Percentiles rank a stretch among this genome's conserved stretches.
Conservation (phyloP, 192 early-diverging fungal genomes). For the Umbelopsis vinacea region DNA sequence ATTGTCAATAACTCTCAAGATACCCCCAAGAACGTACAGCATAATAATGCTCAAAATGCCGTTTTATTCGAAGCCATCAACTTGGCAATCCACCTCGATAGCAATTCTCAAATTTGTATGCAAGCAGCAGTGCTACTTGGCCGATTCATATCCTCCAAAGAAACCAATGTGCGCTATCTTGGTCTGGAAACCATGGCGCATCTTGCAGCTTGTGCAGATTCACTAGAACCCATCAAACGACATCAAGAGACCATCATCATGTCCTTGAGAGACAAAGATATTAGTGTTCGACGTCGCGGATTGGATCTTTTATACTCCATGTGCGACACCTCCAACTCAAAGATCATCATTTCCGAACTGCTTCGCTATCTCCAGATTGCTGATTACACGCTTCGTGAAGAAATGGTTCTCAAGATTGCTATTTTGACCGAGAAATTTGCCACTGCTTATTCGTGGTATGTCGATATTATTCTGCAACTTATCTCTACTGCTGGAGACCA, state of each 20-base stretch:
- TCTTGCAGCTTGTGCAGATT: conserved; percentile 81
- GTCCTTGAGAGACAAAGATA: conserved; percentile 95
- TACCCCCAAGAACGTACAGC: conserved; percentile 93
- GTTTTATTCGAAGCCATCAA: conserved; percentile 98
- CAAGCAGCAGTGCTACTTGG: conserved; percentile 86
- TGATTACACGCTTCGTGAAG: conserved; percentile 91
- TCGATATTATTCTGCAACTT: conserved; percentile 96
- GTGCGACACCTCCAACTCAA: conserved; percentile 90
- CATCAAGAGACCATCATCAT: conserved; percentile 88
- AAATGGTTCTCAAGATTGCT: conserved; percentile 98
- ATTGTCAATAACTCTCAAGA: conserved; percentile 89
- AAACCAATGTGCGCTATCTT: conserved; percentile 97
- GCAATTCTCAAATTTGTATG: conserved; percentile 82
- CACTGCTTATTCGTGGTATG: conserved; percentile 98
- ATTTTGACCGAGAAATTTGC: conserved; percentile 98
- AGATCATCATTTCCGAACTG: conserved; percentile 88
- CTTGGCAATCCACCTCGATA: conserved; percentile 91
- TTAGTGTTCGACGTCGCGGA: conserved; percentile 93
- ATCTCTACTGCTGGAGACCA: conserved; percentile 95
- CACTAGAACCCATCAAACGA: conserved; percentile 79
- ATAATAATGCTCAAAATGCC: conserved; percentile 97
- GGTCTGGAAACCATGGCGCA: conserved; percentile 98
- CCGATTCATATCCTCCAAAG: conserved; percentile 90
- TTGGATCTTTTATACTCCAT: conserved; percentile 97
- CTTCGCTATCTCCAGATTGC: conserved; percentile 88